These are phyloP conservation scores for Lichenothelia convexa DNA, from an alignment of 495 filamentous ascomycete genomes.

Conservation along the genomic window DNA sequence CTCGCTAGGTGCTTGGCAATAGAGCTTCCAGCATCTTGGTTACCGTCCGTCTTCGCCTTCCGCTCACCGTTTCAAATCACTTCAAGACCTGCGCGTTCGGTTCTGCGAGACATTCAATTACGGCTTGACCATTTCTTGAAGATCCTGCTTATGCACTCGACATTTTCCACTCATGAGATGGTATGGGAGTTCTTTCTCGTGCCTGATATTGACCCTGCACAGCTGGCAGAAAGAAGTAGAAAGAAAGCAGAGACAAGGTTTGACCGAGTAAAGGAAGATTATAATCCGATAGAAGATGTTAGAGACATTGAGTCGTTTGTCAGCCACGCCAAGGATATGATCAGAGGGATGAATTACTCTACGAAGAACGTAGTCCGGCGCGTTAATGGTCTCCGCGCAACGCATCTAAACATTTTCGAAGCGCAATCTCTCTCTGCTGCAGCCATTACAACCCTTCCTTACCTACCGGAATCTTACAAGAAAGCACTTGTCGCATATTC, in stretches of 20 bases:
- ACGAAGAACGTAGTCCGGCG: constrained; percentile 63
- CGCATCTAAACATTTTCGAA: constrained; percentile 44
- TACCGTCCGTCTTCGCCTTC: constrained; percentile 61
- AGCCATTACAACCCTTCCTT: constrained; percentile 38
- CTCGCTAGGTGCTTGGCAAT: constrained; percentile 70
- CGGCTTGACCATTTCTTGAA: constrained; percentile 74
- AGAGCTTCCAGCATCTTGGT: constrained; percentile 90
- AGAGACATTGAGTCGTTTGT: constrained; percentile 90
- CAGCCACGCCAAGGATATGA: constrained; percentile 69
- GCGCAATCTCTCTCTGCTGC: constrained; percentile 40
- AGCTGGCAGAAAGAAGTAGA: constrained; percentile 74
- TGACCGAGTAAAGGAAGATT: constrained; percentile 78
- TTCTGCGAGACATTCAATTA: constrained; percentile 73
- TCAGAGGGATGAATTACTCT: constrained; percentile 63
- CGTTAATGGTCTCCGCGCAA: constrained; percentile 38
- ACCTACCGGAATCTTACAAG: constrained; percentile 48
- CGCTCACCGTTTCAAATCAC: constrained; percentile 84
- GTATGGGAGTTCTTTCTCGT: constrained; percentile 99
- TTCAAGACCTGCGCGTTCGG: constrained; percentile 70
- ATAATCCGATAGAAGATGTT: constrained; percentile 58
- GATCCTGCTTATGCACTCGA: constrained; percentile 71
- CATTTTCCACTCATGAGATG: constrained; percentile 92
- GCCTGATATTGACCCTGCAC: constrained; percentile 74
- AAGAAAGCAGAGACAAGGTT: constrained; percentile 65
- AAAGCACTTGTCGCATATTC: constrained; percentile 58